Conservation (phyloP, 345 rosid genomes). For the Physaria fendleri region DNA sequence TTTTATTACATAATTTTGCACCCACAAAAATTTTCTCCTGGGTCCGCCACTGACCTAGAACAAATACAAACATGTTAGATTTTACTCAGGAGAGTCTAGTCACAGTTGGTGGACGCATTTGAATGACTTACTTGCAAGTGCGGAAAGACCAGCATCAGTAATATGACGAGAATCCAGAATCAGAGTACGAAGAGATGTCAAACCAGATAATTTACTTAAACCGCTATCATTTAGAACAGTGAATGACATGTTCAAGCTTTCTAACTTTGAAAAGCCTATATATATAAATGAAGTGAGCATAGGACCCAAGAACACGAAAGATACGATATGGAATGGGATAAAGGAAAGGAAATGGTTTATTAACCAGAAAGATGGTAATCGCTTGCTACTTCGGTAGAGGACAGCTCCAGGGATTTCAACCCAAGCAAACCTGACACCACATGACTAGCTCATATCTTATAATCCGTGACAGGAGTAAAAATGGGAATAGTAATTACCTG, state of each 20-base stretch:
- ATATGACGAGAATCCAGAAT: slow-evolving; percentile 75
- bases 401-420: slow-evolving; percentile 75
- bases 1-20: too few relatives aligned
- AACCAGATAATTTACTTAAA: slow-evolving; percentile 60
- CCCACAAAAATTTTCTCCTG: too few relatives aligned
- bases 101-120: neutral
- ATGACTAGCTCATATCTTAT: neutral
- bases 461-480: neutral
- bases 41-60: too few relatives aligned
- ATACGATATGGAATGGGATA: neutral
- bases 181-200: slow-evolving; percentile 69
- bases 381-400: slow-evolving; percentile 76
- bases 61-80: neutral
- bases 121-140: slow-evolving; percentile 62
- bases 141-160: slow-evolving; percentile 87
- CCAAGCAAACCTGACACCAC: slow-evolving; percentile 44
- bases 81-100: too few relatives aligned
- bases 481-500: slow-evolving; percentile 41
- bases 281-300: neutral
- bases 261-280: slow-evolving; percentile 62
- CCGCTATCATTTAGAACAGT: slow-evolving; percentile 65
- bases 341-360: slow-evolving; percentile 20
- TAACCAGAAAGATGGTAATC: slow-evolving; percentile 72
- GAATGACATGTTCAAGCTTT: slow-evolving; percentile 78
- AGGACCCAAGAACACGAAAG: neutral